These are phyloP conservation scores for Tylopilus felleus DNA, from an alignment of 768 basidiomycete species.

Conservation along the genomic window DNA sequence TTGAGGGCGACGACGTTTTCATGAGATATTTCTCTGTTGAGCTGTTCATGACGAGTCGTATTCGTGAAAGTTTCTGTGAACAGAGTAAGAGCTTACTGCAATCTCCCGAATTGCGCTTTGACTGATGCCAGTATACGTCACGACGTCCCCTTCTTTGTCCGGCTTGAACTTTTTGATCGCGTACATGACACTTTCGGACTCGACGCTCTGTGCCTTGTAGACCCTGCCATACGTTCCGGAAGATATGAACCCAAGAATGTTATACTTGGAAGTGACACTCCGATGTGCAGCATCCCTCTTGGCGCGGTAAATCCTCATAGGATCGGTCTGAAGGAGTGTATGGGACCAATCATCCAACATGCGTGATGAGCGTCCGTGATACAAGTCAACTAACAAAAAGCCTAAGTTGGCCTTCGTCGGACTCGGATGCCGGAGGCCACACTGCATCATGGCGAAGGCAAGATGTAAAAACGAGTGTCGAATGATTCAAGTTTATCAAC, in stretches of 20 bases:
- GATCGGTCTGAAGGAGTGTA: conserved; percentile 48
- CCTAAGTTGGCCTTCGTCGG: background rate
- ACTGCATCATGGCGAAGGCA: background rate
- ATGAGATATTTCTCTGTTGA: conserved; percentile 87
- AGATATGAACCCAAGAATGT: conserved; percentile 95
- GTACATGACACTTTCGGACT: conserved; percentile 66
- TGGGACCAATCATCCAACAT: conserved; percentile 39
- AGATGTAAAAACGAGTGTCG: too few relatives aligned
- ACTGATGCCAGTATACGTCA: conserved; percentile 95
- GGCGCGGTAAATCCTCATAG: conserved; percentile 82
- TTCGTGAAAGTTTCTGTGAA: conserved; percentile 14
- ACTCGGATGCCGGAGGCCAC: background rate
- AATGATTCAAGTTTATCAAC: too few relatives aligned
- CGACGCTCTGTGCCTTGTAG: conserved; percentile 88
- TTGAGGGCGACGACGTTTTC: conserved; percentile 88
- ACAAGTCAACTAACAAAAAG: background rate
- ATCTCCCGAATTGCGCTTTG: conserved; percentile 98
- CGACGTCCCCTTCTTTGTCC: conserved; percentile 96
- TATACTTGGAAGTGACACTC: conserved; percentile 77
- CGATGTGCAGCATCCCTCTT: conserved; percentile 69
- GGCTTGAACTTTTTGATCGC: conserved; percentile 99
- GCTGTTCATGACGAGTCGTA: conserved; percentile 37
- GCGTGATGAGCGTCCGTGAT: background rate
- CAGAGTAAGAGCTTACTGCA: conserved; percentile 52
- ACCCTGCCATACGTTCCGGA: conserved; percentile 98